A percentile compares a stretch with the other conserved stretches of the same genome.
Evolutionary conservation across 1,284 basidiomycete genomes (phyloP).

Genomic region (Chondrostereum purpureum): DNA sequence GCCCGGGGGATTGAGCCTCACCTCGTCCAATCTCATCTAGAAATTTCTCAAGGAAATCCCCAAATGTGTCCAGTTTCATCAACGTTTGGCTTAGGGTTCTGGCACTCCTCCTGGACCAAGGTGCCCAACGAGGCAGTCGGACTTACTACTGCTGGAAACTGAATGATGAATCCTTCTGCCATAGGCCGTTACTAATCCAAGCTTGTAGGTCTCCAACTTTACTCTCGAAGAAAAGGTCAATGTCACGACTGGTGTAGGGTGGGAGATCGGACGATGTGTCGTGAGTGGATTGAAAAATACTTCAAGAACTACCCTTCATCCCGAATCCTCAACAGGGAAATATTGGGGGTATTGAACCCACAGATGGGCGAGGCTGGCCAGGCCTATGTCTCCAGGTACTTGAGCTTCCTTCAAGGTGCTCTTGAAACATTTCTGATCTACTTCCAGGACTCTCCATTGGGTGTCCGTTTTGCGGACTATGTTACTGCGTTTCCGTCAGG

Average conservation of each 20-base stretch:
- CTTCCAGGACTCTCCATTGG: conserved; percentile 46
- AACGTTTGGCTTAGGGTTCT: too few species aligned
- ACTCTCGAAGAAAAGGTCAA: conserved; percentile 48
- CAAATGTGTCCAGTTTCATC: too few species aligned
- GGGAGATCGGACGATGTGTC: conserved; percentile 55
- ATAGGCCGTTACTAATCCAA: conserved; percentile 6
- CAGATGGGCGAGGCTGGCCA: conserved; percentile 35
- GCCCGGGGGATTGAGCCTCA: too few species aligned
- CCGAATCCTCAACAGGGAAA: conserved; percentile 30
- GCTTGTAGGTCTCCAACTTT: conserved; percentile 31
- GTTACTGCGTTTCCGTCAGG: conserved; percentile 56
- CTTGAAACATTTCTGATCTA: not conserved
- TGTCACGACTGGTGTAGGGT: conserved; percentile 51
- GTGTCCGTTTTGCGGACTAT: conserved; percentile 48
- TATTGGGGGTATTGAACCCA: conserved; percentile 30
- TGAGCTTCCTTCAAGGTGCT: not conserved
- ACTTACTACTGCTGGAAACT: too few species aligned
- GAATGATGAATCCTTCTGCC: too few species aligned
- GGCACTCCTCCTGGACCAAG: too few species aligned
- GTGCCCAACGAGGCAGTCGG: too few species aligned
- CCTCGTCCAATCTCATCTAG: too few species aligned
- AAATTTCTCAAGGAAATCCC: too few species aligned
- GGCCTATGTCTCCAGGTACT: conserved; percentile 60
- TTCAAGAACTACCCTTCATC: conserved; percentile 18
- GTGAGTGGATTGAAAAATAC: conserved; percentile 30